phyloP scores from a whole-genome alignment of 768 basidiomycete genomes.

The Leccinum broughii region DNA sequence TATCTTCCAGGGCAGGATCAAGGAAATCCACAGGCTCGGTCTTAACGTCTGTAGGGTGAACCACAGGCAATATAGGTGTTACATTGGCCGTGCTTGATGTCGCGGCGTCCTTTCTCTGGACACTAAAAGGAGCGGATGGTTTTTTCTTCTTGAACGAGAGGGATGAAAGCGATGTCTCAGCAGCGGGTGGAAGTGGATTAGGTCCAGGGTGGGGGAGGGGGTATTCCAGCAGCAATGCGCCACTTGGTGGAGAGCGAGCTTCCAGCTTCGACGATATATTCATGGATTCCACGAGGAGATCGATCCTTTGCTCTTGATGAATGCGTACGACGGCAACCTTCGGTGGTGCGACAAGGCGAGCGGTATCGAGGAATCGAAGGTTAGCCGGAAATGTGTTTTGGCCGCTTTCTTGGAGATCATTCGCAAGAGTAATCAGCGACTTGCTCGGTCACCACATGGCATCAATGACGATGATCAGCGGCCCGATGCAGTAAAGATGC shows the following conservation, averaged over 20 bases:
- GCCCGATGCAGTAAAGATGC: neutral
- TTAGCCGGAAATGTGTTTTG: neutral
- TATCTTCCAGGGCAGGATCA: no score
- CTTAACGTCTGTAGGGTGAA: no score
- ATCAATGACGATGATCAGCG: neutral
- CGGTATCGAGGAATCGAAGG: neutral
- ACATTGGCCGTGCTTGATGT: no score
- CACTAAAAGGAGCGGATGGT: constrained; percentile 1
- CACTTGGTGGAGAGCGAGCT: constrained; percentile 53
- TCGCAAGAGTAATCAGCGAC: neutral
- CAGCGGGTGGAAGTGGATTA: constrained; percentile 30
- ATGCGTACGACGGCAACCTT: constrained; percentile 23
- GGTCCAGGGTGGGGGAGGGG: constrained; percentile 35
- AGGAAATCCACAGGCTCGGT: no score
- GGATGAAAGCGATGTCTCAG: constrained; percentile 28
- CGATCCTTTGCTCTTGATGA: constrained; percentile 30
- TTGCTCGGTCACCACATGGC: neutral
- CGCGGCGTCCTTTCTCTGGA: no score
- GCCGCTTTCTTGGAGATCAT: neutral
- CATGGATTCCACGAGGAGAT: constrained; percentile 36
- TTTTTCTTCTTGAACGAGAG: constrained; percentile 48
- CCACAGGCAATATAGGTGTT: no score
- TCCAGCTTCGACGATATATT: constrained; percentile 27
- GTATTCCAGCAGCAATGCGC: constrained; percentile 43
- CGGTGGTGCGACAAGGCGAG: constrained; percentile 12